These are phyloP conservation scores for Trichoderma aggressivum DNA, from an alignment of 2,329 filamentous ascomycete species.

Conservation along the genomic window DNA sequence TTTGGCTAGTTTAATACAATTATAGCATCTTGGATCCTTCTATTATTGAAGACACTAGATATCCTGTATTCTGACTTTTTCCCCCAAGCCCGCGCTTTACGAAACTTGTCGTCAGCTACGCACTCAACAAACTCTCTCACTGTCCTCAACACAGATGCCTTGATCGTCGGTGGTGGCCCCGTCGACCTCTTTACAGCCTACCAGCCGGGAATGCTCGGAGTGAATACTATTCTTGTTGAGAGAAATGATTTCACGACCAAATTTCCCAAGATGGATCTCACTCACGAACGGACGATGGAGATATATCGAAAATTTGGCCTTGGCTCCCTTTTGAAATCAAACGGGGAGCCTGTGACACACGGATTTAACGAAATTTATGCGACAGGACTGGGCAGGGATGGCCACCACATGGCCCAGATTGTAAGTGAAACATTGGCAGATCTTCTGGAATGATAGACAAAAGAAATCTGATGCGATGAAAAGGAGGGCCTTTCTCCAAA, in stretches of 20 bases:
- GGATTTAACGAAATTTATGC: not conserved
- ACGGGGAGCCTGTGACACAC: not conserved
- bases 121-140: not conserved
- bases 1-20: not conserved
- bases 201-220: not conserved
- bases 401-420: not conserved
- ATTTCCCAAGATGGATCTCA: not conserved
- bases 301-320: not conserved
- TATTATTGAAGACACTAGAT: not conserved
- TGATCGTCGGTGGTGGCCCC: not conserved
- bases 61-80: not conserved
- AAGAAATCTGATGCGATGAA: not conserved
- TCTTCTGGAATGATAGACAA: not conserved
- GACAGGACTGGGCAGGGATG: not conserved
- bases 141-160: not conserved
- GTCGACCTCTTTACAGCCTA: not conserved
- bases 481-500: not conserved
- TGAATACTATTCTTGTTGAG: not conserved
- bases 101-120: not conserved
- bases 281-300: not conserved
- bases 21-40: rapidly evolving
- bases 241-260: not conserved
- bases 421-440: not conserved
- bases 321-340: not conserved
- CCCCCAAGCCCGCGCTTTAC: not conserved